Conservation (phyloP, 108 stramenopile genomes). For the Skeletonema menzelii region DNA sequence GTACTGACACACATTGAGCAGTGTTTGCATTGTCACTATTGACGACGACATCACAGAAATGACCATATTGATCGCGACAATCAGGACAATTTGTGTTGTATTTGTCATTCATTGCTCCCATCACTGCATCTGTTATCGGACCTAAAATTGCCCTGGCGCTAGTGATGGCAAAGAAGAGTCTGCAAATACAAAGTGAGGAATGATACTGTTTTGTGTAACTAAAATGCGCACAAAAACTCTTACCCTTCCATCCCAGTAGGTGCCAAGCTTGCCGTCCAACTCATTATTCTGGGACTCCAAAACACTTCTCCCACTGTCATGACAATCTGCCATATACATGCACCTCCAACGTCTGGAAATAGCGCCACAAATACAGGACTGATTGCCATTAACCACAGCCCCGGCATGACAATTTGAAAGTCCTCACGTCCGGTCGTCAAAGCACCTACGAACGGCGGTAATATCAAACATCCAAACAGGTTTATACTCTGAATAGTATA, state of each 20-base stretch:
- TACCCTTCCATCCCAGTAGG: conserved; percentile 49
- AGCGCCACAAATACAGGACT: conserved; percentile 17
- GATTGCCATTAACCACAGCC: conserved; percentile 33
- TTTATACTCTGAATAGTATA: conserved; percentile 31
- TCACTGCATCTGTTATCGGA: conserved; percentile 27
- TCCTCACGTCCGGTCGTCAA: conserved; percentile 35
- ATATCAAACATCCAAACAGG: conserved; percentile 29
- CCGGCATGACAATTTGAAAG: conserved; percentile 26
- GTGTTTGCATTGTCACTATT: background rate
- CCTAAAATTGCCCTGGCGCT: conserved; percentile 24
- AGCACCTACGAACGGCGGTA: conserved; percentile 44
- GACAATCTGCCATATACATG: conserved; percentile 43
- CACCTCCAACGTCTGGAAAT: conserved; percentile 21
- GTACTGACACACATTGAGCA: conserved; percentile 22
- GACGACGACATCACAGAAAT: conserved; percentile 28
- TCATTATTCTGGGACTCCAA: conserved; percentile 32
- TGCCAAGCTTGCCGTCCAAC: conserved; percentile 38
- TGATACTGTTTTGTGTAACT: too few relatives aligned
- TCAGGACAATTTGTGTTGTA: conserved; percentile 42
- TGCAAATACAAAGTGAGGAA: too few relatives aligned
- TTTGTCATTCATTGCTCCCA: conserved; percentile 34
- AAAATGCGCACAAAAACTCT: too few relatives aligned
- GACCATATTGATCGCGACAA: conserved; percentile 41
- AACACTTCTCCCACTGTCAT: conserved; percentile 47
- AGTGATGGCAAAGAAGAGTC: conserved; percentile 42